These are phyloP conservation scores for Corymbia citriodora DNA, from an alignment of 441 rosid species.

Conservation along the genomic window DNA sequence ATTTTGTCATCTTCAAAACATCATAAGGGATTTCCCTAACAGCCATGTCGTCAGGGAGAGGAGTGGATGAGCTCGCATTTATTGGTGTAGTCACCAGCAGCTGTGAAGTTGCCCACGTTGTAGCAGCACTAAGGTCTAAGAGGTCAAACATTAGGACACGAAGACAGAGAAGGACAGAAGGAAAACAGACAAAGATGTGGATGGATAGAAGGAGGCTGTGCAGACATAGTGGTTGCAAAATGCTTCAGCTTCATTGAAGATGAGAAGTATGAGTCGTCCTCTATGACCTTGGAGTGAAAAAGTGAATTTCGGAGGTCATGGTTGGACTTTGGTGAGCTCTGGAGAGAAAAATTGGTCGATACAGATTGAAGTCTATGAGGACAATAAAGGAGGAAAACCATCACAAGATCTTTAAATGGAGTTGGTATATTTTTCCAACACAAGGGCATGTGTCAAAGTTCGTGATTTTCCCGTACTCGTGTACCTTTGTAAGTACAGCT, in stretches of 20 bases:
- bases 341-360: background rate
- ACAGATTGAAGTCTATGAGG: background rate
- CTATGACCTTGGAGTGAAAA: background rate
- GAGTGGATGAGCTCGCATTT: background rate
- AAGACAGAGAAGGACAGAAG: background rate
- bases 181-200: background rate
- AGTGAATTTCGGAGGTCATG: background rate
- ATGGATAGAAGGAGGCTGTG: background rate
- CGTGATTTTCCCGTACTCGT: too few species aligned
- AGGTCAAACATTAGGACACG: background rate
- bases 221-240: background rate
- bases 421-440: background rate
- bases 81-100: background rate
- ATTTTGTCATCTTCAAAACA: too few species aligned
- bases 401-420: background rate
- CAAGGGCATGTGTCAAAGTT: too few species aligned
- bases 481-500: too few species aligned
- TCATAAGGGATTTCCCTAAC: too few species aligned
- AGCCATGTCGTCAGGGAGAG: background rate
- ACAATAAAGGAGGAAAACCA: background rate
- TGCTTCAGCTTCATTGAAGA: background rate
- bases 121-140: background rate
- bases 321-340: accelerated
- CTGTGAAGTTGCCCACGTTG: background rate
- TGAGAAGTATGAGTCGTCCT: background rate